These are phyloP conservation scores for Globisporangium solare DNA, from an alignment of 352 stramenopile species.

Conservation along the genomic window DNA sequence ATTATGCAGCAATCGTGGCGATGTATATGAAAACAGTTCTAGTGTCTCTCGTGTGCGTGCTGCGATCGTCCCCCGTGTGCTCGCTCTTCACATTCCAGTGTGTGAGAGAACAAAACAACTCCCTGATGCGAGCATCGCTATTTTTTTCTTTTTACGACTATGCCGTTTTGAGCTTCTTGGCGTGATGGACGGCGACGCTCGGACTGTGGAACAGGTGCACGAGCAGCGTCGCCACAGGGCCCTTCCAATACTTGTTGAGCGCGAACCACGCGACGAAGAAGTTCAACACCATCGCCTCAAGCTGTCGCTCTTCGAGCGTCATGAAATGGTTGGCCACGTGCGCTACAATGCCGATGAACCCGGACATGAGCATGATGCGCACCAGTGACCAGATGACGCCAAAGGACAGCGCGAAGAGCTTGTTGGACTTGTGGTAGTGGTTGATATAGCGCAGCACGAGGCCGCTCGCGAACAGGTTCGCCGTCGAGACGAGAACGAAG, in stretches of 20 bases:
- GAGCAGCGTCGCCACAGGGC: constrained; percentile 33
- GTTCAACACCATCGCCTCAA: constrained; percentile 53
- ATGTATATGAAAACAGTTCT: too few relatives aligned
- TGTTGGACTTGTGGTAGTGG: constrained; percentile 37
- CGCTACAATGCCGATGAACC: constrained; percentile 43
- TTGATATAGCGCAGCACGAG: constrained; percentile 49
- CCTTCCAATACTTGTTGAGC: constrained; percentile 72
- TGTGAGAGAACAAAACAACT: constrained; percentile 2
- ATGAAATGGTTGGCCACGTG: constrained; percentile 58
- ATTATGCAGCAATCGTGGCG: too few relatives aligned
- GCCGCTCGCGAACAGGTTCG: constrained; percentile 70
- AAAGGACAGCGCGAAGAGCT: constrained; percentile 32
- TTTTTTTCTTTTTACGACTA: constrained; percentile 16
- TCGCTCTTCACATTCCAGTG: constrained; percentile 10
- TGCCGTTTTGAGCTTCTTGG: constrained; percentile 21
- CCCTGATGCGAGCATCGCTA: neutral
- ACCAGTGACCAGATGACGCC: constrained; percentile 35
- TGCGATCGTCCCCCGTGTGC: too few relatives aligned
- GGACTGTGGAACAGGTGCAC: constrained; percentile 13
- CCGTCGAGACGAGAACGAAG: constrained; percentile 59
- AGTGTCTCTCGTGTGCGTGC: too few relatives aligned
- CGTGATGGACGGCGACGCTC: neutral
- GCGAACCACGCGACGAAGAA: constrained; percentile 65
- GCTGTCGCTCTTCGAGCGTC: constrained; percentile 35
- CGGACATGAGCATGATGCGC: constrained; percentile 36